These are phyloP conservation scores for Rosa multiflora DNA, from an alignment of 306 rosid genomes.

Conservation along the genomic window DNA sequence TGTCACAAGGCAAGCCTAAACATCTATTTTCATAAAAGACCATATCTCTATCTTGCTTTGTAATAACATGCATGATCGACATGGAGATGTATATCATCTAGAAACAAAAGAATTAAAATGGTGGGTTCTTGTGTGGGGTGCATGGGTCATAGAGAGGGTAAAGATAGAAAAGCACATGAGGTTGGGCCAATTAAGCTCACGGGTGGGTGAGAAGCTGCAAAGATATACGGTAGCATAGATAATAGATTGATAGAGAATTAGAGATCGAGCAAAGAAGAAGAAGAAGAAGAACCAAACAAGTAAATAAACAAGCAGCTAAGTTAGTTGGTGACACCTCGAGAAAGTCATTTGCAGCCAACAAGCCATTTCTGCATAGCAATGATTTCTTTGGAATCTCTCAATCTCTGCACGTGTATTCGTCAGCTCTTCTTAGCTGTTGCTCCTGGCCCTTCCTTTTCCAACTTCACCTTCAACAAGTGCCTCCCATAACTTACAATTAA, in stretches of 20 bases:
- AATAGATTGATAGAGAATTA: background rate
- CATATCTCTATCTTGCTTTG: background rate
- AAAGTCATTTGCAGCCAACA: constrained; percentile 22
- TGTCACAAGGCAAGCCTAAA: background rate
- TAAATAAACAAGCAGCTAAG: background rate
- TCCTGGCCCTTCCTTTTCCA: constrained; percentile 14
- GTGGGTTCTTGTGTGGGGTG: constrained; percentile 4
- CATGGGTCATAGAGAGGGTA: constrained; percentile 4
- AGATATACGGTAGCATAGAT: background rate
- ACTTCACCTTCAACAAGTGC: constrained; percentile 28
- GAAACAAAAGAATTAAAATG: background rate
- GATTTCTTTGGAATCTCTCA: constrained; percentile 45
- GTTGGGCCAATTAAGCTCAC: constrained; percentile 4
- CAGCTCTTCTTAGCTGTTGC: constrained; percentile 61
- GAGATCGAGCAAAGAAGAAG: background rate
- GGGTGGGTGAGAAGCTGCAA: constrained; percentile 9
- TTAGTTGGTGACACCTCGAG: constrained; percentile 37
- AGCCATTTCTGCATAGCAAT: constrained; percentile 30
- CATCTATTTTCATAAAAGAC: background rate
- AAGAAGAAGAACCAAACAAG: background rate
- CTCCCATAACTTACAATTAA: constrained; percentile 53
- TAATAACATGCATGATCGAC: background rate
- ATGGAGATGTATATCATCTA: background rate
- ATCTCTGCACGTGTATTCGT: constrained; percentile 46
- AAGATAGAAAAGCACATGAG: constrained; percentile 16